Conservation (phyloP, 192 early-diverging fungal species). For the Coemansia sp. region DNA sequence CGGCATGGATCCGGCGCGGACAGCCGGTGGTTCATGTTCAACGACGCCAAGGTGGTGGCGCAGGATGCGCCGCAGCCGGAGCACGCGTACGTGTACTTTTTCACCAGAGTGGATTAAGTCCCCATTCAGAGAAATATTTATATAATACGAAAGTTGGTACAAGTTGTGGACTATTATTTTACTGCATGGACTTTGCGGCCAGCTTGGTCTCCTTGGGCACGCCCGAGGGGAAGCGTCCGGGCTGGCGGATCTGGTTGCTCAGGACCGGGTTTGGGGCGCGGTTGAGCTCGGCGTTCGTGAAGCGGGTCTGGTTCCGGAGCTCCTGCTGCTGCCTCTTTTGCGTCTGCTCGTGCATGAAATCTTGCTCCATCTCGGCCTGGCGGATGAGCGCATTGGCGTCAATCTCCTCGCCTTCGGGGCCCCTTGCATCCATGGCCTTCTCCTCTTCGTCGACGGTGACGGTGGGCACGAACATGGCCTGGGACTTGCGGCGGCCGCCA, state of each 20-base stretch:
- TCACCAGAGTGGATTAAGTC: slow-evolving; percentile 41
- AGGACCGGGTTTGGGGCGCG: slow-evolving; percentile 9
- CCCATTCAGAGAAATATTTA: not conserved
- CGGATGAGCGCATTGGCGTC: slow-evolving; percentile 14
- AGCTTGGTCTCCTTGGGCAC: slow-evolving; percentile 33
- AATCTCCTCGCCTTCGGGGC: slow-evolving; percentile 18
- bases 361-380: slow-evolving; percentile 24
- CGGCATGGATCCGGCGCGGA: slow-evolving; percentile 54
- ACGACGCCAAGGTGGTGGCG: slow-evolving; percentile 92
- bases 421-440: slow-evolving; percentile 14
- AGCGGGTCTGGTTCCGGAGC: slow-evolving; percentile 3
- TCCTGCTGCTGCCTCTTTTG: slow-evolving; percentile 24
- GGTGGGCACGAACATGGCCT: slow-evolving; percentile 1
- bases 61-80: slow-evolving; percentile 63
- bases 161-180: not conserved
- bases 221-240: slow-evolving; percentile 31
- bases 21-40: slow-evolving; percentile 85
- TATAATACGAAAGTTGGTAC: not conserved
- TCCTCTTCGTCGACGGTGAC: slow-evolving; percentile 12
- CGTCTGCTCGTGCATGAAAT: slow-evolving; percentile 21
- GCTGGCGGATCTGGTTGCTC: slow-evolving; percentile 34
- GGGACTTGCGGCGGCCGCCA: slow-evolving; percentile 43
- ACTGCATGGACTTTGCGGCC: slow-evolving; percentile 17
- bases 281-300: slow-evolving; percentile 28
- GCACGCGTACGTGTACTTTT: slow-evolving; percentile 75